A percentile compares a stretch with the other conserved stretches of the same genome.
phyloP scores from a whole-genome alignment of 73 alveolate species.

The Paramecium primaurelia region DNA sequence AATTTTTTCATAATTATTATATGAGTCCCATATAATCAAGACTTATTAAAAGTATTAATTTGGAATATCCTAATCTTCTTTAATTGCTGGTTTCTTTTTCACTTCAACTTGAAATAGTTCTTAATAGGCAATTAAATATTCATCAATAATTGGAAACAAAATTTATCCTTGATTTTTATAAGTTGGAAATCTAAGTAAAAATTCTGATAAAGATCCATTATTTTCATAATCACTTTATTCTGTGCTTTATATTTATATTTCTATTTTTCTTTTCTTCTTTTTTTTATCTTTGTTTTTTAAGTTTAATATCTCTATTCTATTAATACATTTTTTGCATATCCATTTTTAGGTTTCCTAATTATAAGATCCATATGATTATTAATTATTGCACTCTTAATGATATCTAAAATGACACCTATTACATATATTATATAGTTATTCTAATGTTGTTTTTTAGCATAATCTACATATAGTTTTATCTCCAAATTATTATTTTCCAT shows the following conservation, averaged over 20 bases:
- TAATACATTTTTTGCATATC: neutral
- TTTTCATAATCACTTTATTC: neutral
- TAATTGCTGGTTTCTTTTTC: neutral
- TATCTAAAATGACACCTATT: slow-evolving; percentile 31
- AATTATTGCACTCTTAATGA: neutral
- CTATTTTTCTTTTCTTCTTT: neutral
- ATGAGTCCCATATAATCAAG: neutral
- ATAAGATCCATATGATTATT: neutral
- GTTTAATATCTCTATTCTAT: neutral
- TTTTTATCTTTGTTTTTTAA: neutral
- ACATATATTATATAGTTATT: neutral
- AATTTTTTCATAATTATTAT: slow-evolving; percentile 5
- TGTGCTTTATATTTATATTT: neutral
- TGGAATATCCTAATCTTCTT: neutral
- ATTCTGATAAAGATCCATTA: neutral
- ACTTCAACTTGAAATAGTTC: neutral
- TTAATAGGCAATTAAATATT: neutral
- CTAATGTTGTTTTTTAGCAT: neutral
- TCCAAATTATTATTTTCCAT: slow-evolving; percentile 44
- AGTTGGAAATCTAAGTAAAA: neutral
- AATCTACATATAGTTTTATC: slow-evolving; percentile 24
- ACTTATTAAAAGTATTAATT: neutral
- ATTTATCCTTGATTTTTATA: neutral
- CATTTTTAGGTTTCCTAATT: neutral
- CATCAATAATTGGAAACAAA: slow-evolving; percentile 1